phyloP scores from a whole-genome alignment of 1,284 basidiomycete genomes.

The Irpex lacteus region DNA sequence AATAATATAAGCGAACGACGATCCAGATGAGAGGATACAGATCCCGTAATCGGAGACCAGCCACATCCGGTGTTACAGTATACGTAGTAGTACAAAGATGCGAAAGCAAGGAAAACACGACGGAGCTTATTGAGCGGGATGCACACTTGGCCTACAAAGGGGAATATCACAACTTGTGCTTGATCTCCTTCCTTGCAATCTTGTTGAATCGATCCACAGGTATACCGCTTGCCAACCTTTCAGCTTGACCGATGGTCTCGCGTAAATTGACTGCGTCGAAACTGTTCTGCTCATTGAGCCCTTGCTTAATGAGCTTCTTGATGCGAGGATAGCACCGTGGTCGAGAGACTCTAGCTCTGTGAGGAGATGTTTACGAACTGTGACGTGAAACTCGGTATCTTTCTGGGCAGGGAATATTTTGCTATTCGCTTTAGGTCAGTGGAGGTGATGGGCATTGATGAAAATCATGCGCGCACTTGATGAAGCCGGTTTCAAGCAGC shows the following conservation, averaged over 20 bases:
- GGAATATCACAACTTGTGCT: constrained; percentile 47
- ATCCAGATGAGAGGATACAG: not conserved
- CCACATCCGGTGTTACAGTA: not conserved
- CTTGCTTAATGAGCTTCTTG: constrained; percentile 53
- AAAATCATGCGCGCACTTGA: constrained; percentile 47
- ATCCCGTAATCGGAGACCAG: not conserved
- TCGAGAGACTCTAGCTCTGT: constrained; percentile 56
- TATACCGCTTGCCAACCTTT: constrained; percentile 56
- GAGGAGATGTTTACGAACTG: constrained; percentile 46
- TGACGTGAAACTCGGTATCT: constrained; percentile 49
- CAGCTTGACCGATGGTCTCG: constrained; percentile 69
- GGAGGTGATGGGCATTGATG: constrained; percentile 1
- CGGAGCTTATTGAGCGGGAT: not conserved
- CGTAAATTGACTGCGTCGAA: constrained; percentile 64
- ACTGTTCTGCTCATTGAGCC: constrained; percentile 59
- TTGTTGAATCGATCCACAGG: constrained; percentile 52
- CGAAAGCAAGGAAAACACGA: not conserved
- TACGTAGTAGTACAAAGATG: not conserved
- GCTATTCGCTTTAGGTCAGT: constrained; percentile 30
- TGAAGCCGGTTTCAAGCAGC: constrained; percentile 56
- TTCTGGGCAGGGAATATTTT: constrained; percentile 57
- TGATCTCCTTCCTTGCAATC: constrained; percentile 62
- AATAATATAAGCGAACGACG: not conserved
- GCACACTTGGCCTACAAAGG: not conserved
- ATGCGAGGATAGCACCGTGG: constrained; percentile 48